These are phyloP conservation scores for Microdochium paspali DNA, from an alignment of 2,329 filamentous ascomycete species.

Conservation along the genomic window DNA sequence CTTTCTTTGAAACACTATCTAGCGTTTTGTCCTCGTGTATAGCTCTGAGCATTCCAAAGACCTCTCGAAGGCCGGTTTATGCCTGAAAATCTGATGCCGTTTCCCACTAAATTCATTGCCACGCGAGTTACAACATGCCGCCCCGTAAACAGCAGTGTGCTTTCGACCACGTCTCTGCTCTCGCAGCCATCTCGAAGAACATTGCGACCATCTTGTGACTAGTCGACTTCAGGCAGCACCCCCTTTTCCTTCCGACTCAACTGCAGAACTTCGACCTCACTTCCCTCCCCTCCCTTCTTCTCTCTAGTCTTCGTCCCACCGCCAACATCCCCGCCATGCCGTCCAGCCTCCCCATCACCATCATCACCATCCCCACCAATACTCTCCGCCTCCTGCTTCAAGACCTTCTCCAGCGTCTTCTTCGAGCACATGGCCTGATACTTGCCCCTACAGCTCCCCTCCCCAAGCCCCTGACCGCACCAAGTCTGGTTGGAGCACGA, in stretches of 20 bases:
- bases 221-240: conserved; percentile 3
- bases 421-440: conserved; percentile 33
- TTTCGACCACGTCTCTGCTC: background rate
- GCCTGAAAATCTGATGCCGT: too few relatives aligned
- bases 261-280: conserved; percentile 9
- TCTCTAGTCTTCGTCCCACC: background rate
- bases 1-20: too few relatives aligned
- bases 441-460: conserved; percentile 20
- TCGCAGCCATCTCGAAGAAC: background rate
- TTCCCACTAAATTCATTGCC: too few relatives aligned
- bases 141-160: too few relatives aligned
- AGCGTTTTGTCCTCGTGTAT: too few relatives aligned
- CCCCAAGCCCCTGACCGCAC: conserved; percentile 25
- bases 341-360: background rate
- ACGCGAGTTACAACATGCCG: too few relatives aligned
- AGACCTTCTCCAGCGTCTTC: conserved; percentile 22
- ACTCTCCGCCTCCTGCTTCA: conserved; percentile 15
- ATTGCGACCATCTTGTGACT: background rate
- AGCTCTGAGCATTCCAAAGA: too few relatives aligned
- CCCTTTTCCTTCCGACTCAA: conserved; percentile 14
- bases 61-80: too few relatives aligned
- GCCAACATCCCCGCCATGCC: too few relatives aligned
- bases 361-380: conserved; percentile 8
- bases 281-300: background rate
- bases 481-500: conserved; percentile 29